These are phyloP conservation scores for Aspergillus sp. DNA, from an alignment of 2,329 filamentous ascomycete species.

Conservation along the genomic window DNA sequence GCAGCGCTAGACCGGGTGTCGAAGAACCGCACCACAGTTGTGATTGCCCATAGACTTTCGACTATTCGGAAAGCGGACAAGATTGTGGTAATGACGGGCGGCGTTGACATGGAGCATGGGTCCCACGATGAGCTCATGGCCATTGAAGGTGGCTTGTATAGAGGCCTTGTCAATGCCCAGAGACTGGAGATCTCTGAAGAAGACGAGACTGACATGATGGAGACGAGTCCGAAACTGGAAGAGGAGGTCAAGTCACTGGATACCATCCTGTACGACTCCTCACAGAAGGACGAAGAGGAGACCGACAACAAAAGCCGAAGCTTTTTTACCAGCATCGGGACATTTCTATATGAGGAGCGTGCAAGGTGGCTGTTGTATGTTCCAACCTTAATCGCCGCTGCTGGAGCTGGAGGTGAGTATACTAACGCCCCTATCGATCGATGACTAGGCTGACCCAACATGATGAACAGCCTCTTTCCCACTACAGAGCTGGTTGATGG, in stretches of 20 bases:
- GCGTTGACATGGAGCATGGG: constrained; percentile 69
- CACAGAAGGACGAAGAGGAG: neutral
- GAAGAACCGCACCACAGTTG: constrained; percentile 66
- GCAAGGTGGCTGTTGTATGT: constrained; percentile 29
- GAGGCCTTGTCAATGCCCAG: constrained; percentile 59
- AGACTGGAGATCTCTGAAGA: constrained; percentile 21
- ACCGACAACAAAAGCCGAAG: constrained; percentile 10
- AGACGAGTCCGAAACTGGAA: constrained; percentile 1
- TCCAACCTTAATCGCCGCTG: constrained; percentile 22
- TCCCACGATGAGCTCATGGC: constrained; percentile 70
- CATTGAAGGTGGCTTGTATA: constrained; percentile 62
- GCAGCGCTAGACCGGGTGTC: constrained; percentile 55
- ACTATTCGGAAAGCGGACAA: constrained; percentile 75
- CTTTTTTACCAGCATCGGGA: constrained; percentile 20
- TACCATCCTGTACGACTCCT: neutral
- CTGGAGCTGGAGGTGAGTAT: constrained; percentile 31
- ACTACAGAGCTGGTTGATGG: constrained; percentile 47
- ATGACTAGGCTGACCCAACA: neutral
- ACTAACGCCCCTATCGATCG: neutral
- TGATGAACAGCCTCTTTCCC: constrained; percentile 25
- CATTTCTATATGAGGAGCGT: constrained; percentile 34
- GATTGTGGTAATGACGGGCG: constrained; percentile 73
- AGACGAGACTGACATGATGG: constrained; percentile 4
- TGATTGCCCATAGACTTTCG: constrained; percentile 72
- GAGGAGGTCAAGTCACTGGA: constrained; percentile 1